phyloP scores from a whole-genome alignment of 495 filamentous ascomycete genomes.

The Tuber borchii region DNA sequence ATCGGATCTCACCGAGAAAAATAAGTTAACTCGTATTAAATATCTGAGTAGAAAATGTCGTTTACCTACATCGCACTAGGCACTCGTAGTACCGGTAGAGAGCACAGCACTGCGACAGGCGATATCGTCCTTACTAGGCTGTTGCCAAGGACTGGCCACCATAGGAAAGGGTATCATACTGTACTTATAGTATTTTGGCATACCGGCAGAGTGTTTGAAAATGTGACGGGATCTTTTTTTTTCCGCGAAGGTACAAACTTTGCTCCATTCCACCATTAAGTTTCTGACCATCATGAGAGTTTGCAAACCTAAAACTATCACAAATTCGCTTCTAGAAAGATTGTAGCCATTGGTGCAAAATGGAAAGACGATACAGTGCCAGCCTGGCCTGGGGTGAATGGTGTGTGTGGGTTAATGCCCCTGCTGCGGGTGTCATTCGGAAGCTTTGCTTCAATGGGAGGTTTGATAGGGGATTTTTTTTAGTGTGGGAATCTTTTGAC shows the following conservation, averaged over 20 bases:
- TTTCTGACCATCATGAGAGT: background rate
- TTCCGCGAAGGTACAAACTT: background rate
- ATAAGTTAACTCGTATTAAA: too few species aligned
- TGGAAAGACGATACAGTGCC: background rate
- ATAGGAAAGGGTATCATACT: background rate
- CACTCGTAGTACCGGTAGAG: too few species aligned
- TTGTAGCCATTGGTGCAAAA: too few species aligned
- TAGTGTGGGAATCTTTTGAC: background rate
- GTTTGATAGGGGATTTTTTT: background rate
- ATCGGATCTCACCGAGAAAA: too few species aligned
- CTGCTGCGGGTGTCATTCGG: background rate
- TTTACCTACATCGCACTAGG: too few species aligned
- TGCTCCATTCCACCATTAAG: background rate
- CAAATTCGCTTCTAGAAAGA: too few species aligned
- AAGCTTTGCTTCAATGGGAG: background rate
- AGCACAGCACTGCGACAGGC: too few species aligned
- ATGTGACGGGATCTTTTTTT: too few species aligned
- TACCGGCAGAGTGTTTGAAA: background rate
- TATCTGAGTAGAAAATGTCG: too few species aligned
- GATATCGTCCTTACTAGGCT: too few species aligned
- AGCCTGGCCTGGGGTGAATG: background rate
- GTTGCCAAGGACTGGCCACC: too few species aligned
- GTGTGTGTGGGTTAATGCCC: background rate
- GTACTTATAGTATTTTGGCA: too few species aligned
- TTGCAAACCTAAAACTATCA: background rate